Base-by-base conservation (phyloP, 2,329 filamentous ascomycete species). In the Fonsecaea pugnacius region DNA sequence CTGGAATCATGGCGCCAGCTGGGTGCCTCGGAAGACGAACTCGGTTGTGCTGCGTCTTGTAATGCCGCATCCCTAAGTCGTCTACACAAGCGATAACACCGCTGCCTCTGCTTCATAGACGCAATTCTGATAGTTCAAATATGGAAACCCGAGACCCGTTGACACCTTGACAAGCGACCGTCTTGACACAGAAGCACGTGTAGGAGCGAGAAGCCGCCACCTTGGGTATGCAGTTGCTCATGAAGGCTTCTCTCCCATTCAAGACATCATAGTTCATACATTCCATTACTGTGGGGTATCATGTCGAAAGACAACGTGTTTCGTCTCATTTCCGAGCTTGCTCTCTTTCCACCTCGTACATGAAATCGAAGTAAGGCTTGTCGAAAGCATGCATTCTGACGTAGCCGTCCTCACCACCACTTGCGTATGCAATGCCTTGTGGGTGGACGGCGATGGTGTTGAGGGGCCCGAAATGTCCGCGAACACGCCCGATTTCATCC, bases 351-450 rank as follows among this genome's bases (percentile, higher is more conserved):
- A 98, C 95, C 85, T 99, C 95, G 79, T 96, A 99, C 84, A 91
- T 87, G 83, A 99, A 99, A 80, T 99, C 95, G 78, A 95, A 98
- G 85, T 97, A 99, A 68, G 90, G 87, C 85, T 96, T 96, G 83
- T 99, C 95, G 80, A 99, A 99, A 81, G 96, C 92, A 82, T 99
- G 95, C 72, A 98, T 89, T 75, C 95, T 91, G 70, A 99, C 94
- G 82, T 99, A 99, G 75, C 95, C 95, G 80, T 99, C 95, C 83
- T 99, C 95, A 80, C 93, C 94, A 72, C 95, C 95, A 75, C 90
- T 94, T 74, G 92, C 93, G 81, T 99, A 99, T 74, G 91, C 88
- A 76, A 90, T 93, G 74, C 95, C 95, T 66, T 89, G 89, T 33
- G 95, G 95, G 79, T 96, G 91, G 64, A 91, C 91, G 55, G 95